phyloP scores from a whole-genome alignment of 805 yeast genomes.

The Pichia occidentalis region DNA sequence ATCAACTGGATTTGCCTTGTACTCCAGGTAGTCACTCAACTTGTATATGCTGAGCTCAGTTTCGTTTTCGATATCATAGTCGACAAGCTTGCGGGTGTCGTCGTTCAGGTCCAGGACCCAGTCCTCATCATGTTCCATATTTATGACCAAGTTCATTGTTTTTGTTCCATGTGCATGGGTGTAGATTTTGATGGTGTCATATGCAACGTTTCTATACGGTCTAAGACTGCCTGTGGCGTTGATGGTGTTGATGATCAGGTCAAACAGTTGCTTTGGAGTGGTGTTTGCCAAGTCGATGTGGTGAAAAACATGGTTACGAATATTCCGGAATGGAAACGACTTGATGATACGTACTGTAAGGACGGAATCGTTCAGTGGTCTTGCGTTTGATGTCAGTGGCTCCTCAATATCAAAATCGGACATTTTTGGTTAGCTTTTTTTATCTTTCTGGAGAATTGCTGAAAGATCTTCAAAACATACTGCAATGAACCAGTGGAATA shows the following conservation, averaged over 20 bases:
- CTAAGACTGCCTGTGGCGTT: slow-evolving; percentile 59
- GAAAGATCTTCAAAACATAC: no score
- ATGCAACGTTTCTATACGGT: slow-evolving; percentile 72
- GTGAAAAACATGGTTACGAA: slow-evolving; percentile 63
- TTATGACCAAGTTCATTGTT: slow-evolving; percentile 86
- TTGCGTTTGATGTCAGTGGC: slow-evolving; percentile 72
- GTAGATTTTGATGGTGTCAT: slow-evolving; percentile 76
- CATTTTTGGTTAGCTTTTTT: slow-evolving; percentile 13
- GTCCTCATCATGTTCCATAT: slow-evolving; percentile 69
- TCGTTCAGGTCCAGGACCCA: slow-evolving; percentile 49
- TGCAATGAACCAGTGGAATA: no score
- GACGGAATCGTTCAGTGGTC: slow-evolving; percentile 66
- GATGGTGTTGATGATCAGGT: slow-evolving; percentile 39
- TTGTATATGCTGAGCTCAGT: slow-evolving; percentile 87
- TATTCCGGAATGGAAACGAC: slow-evolving; percentile 87
- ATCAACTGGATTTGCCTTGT: slow-evolving; percentile 79
- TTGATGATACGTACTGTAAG: slow-evolving; percentile 82
- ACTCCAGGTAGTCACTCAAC: slow-evolving; percentile 54
- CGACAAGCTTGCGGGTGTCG: slow-evolving; percentile 38
- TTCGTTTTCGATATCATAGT: slow-evolving; percentile 70
- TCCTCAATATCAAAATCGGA: slow-evolving; percentile 44
- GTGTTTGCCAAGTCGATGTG: slow-evolving; percentile 64
- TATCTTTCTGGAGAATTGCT: no score
- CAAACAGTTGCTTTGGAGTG: slow-evolving; percentile 59
- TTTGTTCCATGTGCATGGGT: slow-evolving; percentile 94